These are phyloP conservation scores for Nothophaeocryptopus gaeumannii DNA, from an alignment of 2,329 filamentous ascomycete genomes.

Conservation along the genomic window DNA sequence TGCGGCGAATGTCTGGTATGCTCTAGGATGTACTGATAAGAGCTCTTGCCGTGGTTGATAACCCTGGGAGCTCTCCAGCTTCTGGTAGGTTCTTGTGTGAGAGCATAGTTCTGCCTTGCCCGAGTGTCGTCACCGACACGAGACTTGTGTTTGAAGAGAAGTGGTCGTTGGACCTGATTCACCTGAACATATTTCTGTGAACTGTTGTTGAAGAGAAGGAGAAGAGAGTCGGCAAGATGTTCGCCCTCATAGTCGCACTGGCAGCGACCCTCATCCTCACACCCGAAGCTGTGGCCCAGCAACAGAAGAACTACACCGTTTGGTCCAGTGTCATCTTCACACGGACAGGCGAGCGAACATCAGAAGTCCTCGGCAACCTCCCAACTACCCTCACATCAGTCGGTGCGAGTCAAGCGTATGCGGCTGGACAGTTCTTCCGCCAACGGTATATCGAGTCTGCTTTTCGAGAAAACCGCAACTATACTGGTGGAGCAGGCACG, in stretches of 20 bases:
- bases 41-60: conserved; percentile 9
- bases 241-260: conserved; percentile 21
- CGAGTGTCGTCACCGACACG: background rate
- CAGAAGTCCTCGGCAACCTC: conserved; percentile 37
- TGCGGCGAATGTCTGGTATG: background rate
- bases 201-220: background rate
- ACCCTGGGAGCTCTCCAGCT: conserved; percentile 7
- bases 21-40: conserved; percentile 15
- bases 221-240: conserved; percentile 17
- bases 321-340: conserved; percentile 55
- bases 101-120: conserved; percentile 3
- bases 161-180: conserved; percentile 5
- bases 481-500: conserved; percentile 17
- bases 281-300: conserved; percentile 19
- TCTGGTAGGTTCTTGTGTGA: conserved; percentile 10
- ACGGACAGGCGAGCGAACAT: conserved; percentile 55
- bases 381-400: conserved; percentile 48
- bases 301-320: conserved; percentile 32
- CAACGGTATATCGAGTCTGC: conserved; percentile 49
- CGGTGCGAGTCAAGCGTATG: conserved; percentile 55
- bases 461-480: conserved; percentile 16
- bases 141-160: background rate
- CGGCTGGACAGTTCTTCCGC: conserved; percentile 52
- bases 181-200: background rate
- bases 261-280: conserved; percentile 21